Conservation (phyloP, 2,329 filamentous ascomycete species). For the Hymenoscyphus salicellus region DNA sequence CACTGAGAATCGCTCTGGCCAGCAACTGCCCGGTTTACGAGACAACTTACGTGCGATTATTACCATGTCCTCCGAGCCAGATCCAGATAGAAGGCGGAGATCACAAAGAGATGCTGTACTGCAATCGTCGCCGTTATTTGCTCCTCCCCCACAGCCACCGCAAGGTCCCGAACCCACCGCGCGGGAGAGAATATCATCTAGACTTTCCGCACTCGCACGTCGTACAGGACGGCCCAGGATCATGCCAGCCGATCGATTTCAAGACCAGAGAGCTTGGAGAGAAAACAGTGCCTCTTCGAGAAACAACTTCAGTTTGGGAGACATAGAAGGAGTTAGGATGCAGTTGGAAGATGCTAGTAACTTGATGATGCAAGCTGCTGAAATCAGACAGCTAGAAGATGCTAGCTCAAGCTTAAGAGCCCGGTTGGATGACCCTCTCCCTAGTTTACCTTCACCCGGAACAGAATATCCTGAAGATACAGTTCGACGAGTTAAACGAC, state of each 20-base stretch:
- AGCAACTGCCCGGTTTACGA: conserved; percentile 28
- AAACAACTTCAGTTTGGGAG: conserved; percentile 17
- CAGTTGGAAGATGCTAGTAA: conserved; percentile 31
- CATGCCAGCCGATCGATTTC: conserved; percentile 29
- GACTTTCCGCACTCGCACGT: conserved; percentile 16
- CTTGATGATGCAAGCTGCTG: conserved; percentile 26
- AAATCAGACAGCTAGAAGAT: conserved; percentile 28
- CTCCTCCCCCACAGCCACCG: conserved; percentile 21
- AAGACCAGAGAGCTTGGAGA: conserved; percentile 30
- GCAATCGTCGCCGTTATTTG: conserved; percentile 28
- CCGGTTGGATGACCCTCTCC: conserved; percentile 30
- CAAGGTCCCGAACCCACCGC: conserved; percentile 4
- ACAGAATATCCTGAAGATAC: conserved; percentile 39
- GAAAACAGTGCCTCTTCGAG: conserved; percentile 12
- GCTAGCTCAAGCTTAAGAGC: conserved; percentile 30
- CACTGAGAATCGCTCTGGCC: conserved; percentile 17
- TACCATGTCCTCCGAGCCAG: conserved; percentile 31
- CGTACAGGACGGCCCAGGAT: conserved; percentile 26
- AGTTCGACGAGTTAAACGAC: conserved; percentile 59
- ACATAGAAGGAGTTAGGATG: conserved; percentile 24
- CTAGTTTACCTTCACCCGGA: conserved; percentile 19
- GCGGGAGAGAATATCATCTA: neutral
- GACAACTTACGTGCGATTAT: conserved; percentile 7
- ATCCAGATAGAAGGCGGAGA: conserved; percentile 20
- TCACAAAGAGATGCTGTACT: conserved; percentile 14